Evolutionary conservation across 139 green algal species (phyloP).

Genomic region (Dunaliella sp.): DNA sequence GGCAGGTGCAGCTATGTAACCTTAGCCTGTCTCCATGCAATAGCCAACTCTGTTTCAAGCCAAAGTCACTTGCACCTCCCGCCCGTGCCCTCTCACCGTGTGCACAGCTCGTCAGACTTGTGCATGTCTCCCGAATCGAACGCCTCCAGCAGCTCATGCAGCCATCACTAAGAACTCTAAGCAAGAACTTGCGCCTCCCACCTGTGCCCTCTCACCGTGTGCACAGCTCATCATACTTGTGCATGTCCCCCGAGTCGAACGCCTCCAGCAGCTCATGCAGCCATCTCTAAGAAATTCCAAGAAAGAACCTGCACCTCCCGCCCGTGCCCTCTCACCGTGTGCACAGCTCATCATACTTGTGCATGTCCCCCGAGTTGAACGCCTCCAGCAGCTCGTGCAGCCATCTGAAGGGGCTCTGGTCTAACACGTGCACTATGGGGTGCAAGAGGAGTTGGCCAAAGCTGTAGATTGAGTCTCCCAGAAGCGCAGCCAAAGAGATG

Average conservation of each 20-base stretch:
- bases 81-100: no score
- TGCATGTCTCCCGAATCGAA: slow-evolving; percentile 61
- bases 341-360: slow-evolving; percentile 8
- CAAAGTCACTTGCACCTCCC: no score
- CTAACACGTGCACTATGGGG: slow-evolving; percentile 82
- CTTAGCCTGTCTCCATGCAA: no score
- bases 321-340: no score
- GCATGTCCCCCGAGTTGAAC: slow-evolving; percentile 60
- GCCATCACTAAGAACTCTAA: no score
- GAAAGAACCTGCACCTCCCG: no score
- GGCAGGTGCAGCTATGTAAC: no score
- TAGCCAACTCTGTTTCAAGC: no score
- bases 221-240: slow-evolving; percentile 8
- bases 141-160: slow-evolving; percentile 81
- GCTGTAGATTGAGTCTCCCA: slow-evolving; percentile 93
- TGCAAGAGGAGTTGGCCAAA: slow-evolving; percentile 98
- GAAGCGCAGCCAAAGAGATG: slow-evolving; percentile 89
- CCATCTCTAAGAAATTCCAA: no score
- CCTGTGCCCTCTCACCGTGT: no score
- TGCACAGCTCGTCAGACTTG: slow-evolving; percentile 4
- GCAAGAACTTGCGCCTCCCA: no score
- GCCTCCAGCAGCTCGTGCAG: slow-evolving; percentile 83
- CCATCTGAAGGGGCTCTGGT: slow-evolving; percentile 74
- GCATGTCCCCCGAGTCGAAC: slow-evolving; percentile 60
- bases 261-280: slow-evolving; percentile 83